Conservation (phyloP, 257 asterid genomes). For the Forsythia viridissima region DNA sequence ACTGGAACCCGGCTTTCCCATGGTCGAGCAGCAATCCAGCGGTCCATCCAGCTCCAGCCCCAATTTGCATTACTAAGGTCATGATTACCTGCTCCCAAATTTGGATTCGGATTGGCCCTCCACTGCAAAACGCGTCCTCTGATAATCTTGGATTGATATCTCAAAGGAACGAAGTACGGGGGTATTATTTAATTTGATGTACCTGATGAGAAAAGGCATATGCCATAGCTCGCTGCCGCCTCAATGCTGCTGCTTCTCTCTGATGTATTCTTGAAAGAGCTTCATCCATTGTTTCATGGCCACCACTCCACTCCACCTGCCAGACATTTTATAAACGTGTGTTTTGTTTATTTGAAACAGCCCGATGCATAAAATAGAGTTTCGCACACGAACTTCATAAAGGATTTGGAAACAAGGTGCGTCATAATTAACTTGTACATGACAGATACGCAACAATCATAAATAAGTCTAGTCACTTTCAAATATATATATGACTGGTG, state of each 20-base stretch:
- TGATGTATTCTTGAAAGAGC: conserved; percentile 82
- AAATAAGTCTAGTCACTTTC: neutral
- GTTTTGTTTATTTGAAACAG: neutral
- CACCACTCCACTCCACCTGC: conserved; percentile 93
- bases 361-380: neutral
- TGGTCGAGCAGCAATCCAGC: conserved; percentile 96
- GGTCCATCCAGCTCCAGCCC: conserved; percentile 99
- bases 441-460: neutral
- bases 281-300: conserved; percentile 70
- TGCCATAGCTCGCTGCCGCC: conserved; percentile 91
- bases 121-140: conserved; percentile 53
- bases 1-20: conserved; percentile 80
- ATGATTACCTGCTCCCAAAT: conserved; percentile 49
- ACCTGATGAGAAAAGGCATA: conserved; percentile 97
- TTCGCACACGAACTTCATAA: neutral
- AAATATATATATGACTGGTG: too few relatives aligned
- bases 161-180: neutral
- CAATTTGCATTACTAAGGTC: conserved; percentile 67
- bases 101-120: conserved; percentile 69
- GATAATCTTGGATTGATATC: neutral
- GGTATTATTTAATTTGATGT: neutral
- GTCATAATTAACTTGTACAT: neutral
- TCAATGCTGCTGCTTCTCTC: conserved; percentile 90
- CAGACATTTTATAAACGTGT: conserved; percentile 13
- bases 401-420: neutral